These are phyloP conservation scores for Claviceps arundinis DNA, from an alignment of 2,329 filamentous ascomycete species.

Conservation along the genomic window DNA sequence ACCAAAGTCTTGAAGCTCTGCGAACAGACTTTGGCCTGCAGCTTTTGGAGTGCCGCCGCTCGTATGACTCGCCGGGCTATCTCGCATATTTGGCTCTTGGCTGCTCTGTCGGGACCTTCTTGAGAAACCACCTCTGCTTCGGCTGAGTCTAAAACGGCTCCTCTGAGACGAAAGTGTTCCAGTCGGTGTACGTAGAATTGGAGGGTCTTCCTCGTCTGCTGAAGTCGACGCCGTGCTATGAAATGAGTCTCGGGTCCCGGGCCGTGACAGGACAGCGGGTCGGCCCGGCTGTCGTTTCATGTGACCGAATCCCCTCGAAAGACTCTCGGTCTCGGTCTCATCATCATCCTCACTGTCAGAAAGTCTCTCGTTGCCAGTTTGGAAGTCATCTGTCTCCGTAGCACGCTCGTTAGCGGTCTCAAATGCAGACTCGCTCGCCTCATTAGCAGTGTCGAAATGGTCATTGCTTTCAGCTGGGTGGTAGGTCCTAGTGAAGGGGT, in stretches of 20 bases:
- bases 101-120: conserved; percentile 49
- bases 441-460: conserved; percentile 70
- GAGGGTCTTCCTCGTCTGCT: conserved; percentile 52
- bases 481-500: conserved; percentile 6
- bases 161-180: conserved; percentile 48
- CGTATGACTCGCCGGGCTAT: conserved; percentile 45
- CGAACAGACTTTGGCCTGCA: conserved; percentile 69
- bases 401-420: conserved; percentile 63
- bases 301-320: conserved; percentile 28
- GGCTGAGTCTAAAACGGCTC: conserved; percentile 59
- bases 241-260: conserved; percentile 52
- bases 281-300: conserved; percentile 29
- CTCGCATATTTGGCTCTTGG: conserved; percentile 43
- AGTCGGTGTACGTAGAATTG: conserved; percentile 47
- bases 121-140: conserved; percentile 45
- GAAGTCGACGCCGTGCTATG: conserved; percentile 85
- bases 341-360: conserved; percentile 66
- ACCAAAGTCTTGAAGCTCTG: conserved; percentile 73
- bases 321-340: conserved; percentile 81
- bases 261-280: conserved; percentile 23
- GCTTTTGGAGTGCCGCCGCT: conserved; percentile 39
- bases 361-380: conserved; percentile 75
- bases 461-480: conserved; percentile 42
- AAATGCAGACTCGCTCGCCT: conserved; percentile 53
- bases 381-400: conserved; percentile 89